Conservation (phyloP, 495 filamentous ascomycete species). For the Tuber magnatum region DNA sequence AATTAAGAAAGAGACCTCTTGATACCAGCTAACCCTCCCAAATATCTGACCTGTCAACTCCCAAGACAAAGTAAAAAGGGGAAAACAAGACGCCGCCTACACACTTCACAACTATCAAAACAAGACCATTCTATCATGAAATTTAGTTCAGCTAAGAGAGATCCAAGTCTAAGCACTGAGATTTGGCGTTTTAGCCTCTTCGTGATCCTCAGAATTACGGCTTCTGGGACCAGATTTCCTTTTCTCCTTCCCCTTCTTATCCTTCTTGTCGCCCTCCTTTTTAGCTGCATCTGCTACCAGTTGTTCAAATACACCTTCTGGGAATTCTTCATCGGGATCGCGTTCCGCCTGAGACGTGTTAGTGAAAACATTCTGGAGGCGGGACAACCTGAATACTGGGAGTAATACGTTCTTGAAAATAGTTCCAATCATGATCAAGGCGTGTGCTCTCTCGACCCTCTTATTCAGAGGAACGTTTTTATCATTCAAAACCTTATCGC, state of each 20-base stretch:
- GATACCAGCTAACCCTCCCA: not conserved
- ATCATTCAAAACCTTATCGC: conserved; percentile 59
- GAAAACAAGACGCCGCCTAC: conserved; percentile 1
- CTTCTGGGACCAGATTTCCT: conserved; percentile 44
- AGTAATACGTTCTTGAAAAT: conserved; percentile 72
- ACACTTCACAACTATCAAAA: not conserved
- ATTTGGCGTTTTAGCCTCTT: not conserved
- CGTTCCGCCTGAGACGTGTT: conserved; percentile 62
- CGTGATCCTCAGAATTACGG: not conserved
- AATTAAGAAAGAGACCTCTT: not conserved
- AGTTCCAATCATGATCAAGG: conserved; percentile 76
- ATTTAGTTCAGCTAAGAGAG: not conserved
- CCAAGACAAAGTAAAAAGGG: not conserved
- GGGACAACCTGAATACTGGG: conserved; percentile 5
- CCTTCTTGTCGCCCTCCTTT: conserved; percentile 76
- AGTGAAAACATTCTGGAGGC: conserved; percentile 10
- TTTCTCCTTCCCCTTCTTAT: conserved; percentile 63
- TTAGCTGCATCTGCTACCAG: conserved; percentile 91
- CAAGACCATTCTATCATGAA: conserved; percentile 3
- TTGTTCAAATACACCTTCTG: conserved; percentile 98
- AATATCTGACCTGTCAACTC: not conserved
- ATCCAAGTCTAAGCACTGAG: not conserved
- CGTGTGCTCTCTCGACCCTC: conserved; percentile 82
- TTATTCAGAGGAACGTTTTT: conserved; percentile 77
- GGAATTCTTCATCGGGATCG: conserved; percentile 91